A percentile compares a stretch with the other conserved stretches of the same genome.
Evolutionary conservation across 1,284 basidiomycete genomes (phyloP).

Genomic region (Chiua sp.): DNA sequence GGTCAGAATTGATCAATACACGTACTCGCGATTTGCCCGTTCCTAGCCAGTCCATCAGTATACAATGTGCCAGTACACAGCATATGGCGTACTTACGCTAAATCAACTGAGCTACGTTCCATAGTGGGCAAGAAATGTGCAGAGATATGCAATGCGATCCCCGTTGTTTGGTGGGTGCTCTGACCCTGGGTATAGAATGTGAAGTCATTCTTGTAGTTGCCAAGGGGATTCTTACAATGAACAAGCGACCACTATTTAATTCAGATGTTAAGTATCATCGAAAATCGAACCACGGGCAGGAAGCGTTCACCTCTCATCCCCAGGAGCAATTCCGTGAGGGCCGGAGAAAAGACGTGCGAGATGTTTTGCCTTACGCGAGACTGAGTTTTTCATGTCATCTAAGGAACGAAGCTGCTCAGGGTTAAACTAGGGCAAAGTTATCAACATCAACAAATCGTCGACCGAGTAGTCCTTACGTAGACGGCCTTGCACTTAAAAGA

Average conservation of each 20-base stretch:
- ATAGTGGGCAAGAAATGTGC: constrained; percentile 96
- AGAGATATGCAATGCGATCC: constrained; percentile 89
- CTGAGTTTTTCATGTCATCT: background rate
- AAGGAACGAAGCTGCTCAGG: constrained; percentile 8
- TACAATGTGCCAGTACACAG: too few species aligned
- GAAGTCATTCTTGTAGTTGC: background rate
- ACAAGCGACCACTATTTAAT: constrained; percentile 49
- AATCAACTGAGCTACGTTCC: constrained; percentile 92
- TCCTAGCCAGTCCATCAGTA: constrained; percentile 48
- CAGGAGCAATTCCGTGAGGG: constrained; percentile 15
- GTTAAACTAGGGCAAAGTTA: constrained; percentile 16
- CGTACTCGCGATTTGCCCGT: constrained; percentile 74
- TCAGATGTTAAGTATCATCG: background rate
- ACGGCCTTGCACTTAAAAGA: constrained; percentile 19
- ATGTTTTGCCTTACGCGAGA: background rate
- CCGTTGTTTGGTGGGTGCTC: constrained; percentile 90
- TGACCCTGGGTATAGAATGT: constrained; percentile 57
- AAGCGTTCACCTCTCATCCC: constrained; percentile 7
- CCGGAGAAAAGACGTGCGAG: constrained; percentile 9
- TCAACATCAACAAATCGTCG: background rate
- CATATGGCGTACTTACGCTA: constrained; percentile 56
- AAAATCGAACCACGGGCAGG: background rate
- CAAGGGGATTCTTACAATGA: constrained; percentile 61
- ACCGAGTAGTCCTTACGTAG: constrained; percentile 10
- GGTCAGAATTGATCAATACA: background rate